phyloP scores from a whole-genome alignment of 208 protist genomes.

The Leptomonas pyrrhocoris region DNA sequence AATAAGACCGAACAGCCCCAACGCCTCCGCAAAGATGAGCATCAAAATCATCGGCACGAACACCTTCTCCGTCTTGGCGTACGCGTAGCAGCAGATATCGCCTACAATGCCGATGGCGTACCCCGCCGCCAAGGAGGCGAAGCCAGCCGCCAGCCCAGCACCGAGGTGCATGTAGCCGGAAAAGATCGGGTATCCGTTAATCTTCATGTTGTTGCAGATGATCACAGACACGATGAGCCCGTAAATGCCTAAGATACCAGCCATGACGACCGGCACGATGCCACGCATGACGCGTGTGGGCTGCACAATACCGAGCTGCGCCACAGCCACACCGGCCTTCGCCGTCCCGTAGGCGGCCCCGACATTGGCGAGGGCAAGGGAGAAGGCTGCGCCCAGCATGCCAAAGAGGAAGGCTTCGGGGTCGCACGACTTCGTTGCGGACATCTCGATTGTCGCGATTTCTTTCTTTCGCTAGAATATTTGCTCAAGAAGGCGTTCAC shows the following conservation, averaged over 20 bases:
- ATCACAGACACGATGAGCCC: slow-evolving; percentile 89
- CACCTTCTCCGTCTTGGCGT: slow-evolving; percentile 96
- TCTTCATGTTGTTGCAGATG: slow-evolving; percentile 88
- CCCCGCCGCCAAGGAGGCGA: slow-evolving; percentile 95
- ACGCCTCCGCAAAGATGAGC: too few relatives aligned
- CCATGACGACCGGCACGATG: slow-evolving; percentile 93
- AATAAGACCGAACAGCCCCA: slow-evolving; percentile 99
- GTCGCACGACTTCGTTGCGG: slow-evolving; percentile 44
- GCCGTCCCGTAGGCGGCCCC: slow-evolving; percentile 98
- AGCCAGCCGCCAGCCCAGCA: slow-evolving; percentile 95
- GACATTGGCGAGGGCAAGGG: slow-evolving; percentile 91
- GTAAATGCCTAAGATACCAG: slow-evolving; percentile 94
- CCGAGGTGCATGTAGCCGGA: slow-evolving; percentile 96
- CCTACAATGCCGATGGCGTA: slow-evolving; percentile 99
- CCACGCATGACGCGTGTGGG: slow-evolving; percentile 94
- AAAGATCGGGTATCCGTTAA: slow-evolving; percentile 63
- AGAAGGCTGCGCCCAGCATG: slow-evolving; percentile 92
- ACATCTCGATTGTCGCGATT: slow-evolving; percentile 1
- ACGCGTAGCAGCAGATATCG: slow-evolving; percentile 95
- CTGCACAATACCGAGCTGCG: slow-evolving; percentile 96
- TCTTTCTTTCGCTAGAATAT: neutral
- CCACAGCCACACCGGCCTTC: slow-evolving; percentile 97
- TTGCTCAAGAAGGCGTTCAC: too few relatives aligned
- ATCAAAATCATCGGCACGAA: slow-evolving; percentile 99
- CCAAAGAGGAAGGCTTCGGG: slow-evolving; percentile 93